Conservation (phyloP, 495 filamentous ascomycete genomes). For the Sabuloglossum arenarium region DNA sequence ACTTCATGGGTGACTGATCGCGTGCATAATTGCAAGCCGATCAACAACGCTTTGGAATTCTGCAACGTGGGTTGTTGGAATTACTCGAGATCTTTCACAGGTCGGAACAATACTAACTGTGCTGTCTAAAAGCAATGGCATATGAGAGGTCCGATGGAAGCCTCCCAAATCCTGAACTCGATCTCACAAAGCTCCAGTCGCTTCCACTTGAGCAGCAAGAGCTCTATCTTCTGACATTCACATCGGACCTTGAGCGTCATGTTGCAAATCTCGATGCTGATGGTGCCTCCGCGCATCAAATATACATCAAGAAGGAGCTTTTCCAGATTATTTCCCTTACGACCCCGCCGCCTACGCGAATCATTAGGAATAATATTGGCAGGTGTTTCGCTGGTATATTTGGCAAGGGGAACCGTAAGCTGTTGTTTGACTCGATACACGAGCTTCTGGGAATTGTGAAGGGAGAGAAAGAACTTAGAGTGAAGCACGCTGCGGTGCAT, state of each 20-base stretch:
- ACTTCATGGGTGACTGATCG: not conserved
- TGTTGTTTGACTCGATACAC: slow-evolving; percentile 84
- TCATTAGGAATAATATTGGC: slow-evolving; percentile 74
- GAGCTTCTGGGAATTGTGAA: slow-evolving; percentile 65
- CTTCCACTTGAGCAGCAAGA: slow-evolving; percentile 92
- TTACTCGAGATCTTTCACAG: not conserved
- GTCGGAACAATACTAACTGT: not conserved
- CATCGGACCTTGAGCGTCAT: slow-evolving; percentile 62
- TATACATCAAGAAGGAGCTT: slow-evolving; percentile 72
- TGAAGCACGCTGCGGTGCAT: slow-evolving; percentile 70
- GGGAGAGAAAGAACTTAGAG: slow-evolving; percentile 50
- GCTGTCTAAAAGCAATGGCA: not conserved
- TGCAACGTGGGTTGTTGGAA: not conserved
- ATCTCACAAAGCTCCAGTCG: slow-evolving; percentile 68
- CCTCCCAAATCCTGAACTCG: slow-evolving; percentile 32
- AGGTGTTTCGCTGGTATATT: slow-evolving; percentile 69
- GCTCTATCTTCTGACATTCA: slow-evolving; percentile 76
- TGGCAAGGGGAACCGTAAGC: slow-evolving; percentile 69
- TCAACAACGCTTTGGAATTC: not conserved
- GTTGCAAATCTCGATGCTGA: slow-evolving; percentile 52
- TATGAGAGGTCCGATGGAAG: not conserved
- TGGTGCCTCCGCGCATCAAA: slow-evolving; percentile 68
- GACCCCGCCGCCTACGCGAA: slow-evolving; percentile 65
- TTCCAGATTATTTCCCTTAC: slow-evolving; percentile 78
- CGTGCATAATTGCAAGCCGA: not conserved